Percentiles rank a stretch among this genome's conserved stretches.
phyloP scores from a whole-genome alignment of 345 rosid genomes.

The Euphorbia lathyris region DNA sequence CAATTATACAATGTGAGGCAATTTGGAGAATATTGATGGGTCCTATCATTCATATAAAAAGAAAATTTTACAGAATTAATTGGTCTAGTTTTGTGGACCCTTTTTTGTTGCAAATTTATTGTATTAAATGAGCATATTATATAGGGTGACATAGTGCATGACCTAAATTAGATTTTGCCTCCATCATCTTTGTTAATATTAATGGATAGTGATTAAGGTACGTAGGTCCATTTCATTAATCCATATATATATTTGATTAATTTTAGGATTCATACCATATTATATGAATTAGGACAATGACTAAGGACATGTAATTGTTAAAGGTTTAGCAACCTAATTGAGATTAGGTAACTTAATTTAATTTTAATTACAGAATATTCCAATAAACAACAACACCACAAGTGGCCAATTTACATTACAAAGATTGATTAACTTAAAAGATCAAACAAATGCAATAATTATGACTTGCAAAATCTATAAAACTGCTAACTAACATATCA shows the following conservation, averaged over 20 bases:
- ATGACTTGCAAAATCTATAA: conserved; percentile 24
- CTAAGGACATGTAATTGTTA: neutral
- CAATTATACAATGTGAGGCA: too few species aligned
- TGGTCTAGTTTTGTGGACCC: conserved; percentile 20
- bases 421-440: conserved; percentile 38
- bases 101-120: conserved; percentile 1
- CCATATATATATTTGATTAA: neutral
- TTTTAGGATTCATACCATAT: neutral
- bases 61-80: neutral
- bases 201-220: conserved; percentile 8
- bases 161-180: conserved; percentile 12
- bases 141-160: conserved; percentile 6
- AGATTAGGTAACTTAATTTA: conserved; percentile 7
- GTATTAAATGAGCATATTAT: neutral
- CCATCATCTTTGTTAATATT: conserved; percentile 18
- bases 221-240: conserved; percentile 16
- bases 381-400: neutral
- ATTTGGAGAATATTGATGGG: conserved; percentile 9
- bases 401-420: too few species aligned
- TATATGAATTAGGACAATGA: neutral
- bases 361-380: neutral
- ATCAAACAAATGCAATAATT: conserved; percentile 33
- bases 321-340: neutral
- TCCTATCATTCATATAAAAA: conserved; percentile 12
- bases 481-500: conserved; percentile 12